Evolutionary conservation across 2,329 filamentous ascomycete species (phyloP).

Genomic region (Alternaria brassicae): DNA sequence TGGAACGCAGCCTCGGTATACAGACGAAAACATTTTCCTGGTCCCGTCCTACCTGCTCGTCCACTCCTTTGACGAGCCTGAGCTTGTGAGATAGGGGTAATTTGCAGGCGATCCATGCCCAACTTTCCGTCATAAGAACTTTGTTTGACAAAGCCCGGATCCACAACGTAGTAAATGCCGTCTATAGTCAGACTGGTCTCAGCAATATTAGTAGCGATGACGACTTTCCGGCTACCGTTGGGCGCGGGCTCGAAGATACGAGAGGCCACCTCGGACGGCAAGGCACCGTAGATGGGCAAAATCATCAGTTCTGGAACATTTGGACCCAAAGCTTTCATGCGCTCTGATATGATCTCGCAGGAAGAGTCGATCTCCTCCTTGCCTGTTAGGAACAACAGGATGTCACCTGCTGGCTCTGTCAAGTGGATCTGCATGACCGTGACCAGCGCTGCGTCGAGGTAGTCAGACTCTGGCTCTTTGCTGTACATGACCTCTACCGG

Average conservation of each 20-base stretch:
- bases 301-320: conserved; percentile 91
- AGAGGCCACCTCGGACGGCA: conserved; percentile 93
- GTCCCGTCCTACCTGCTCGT: conserved; percentile 90
- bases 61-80: conserved; percentile 95
- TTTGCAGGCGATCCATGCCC: conserved; percentile 95
- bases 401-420: conserved; percentile 89
- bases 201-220: conserved; percentile 98
- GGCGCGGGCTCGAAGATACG: conserved; percentile 94
- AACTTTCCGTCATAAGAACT: conserved; percentile 97
- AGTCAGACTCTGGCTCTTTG: conserved; percentile 92
- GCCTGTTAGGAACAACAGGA: conserved; percentile 94
- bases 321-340: conserved; percentile 94
- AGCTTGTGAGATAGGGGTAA: conserved; percentile 95
- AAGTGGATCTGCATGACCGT: conserved; percentile 99
- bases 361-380: conserved; percentile 97
- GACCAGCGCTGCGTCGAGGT: conserved; percentile 89
- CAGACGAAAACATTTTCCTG: conserved; percentile 86
- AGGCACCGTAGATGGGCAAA: conserved; percentile 91
- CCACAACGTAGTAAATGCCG: conserved; percentile 95
- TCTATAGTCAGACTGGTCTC: conserved; percentile 99
- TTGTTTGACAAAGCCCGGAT: conserved; percentile 97
- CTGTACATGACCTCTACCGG: conserved; percentile 97
- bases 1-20: conserved; percentile 97
- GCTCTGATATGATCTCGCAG: conserved; percentile 89
- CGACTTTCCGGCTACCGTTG: conserved; percentile 84